A percentile compares a stretch with the other conserved stretches of the same genome.
Conservation (phyloP, 441 rosid genomes). For the Corymbia calophylla region DNA sequence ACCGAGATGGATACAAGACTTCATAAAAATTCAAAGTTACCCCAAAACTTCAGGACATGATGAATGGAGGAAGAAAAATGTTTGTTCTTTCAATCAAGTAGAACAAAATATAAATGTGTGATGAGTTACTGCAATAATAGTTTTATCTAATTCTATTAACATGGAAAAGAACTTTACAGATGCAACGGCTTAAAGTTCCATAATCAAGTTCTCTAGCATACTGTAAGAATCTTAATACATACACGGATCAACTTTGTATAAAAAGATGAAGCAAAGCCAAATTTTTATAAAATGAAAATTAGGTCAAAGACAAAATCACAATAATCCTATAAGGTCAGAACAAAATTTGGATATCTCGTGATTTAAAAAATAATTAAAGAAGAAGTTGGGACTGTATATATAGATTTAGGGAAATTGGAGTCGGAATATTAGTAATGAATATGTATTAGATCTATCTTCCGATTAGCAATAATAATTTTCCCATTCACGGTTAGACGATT, state of each 20-base stretch:
- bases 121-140: not conserved
- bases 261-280: fast-evolving
- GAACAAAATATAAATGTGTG: not conserved
- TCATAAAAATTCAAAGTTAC: not conserved
- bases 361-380: no score
- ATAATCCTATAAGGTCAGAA: fast-evolving
- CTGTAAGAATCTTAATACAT: not conserved
- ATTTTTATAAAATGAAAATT: not conserved
- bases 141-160: not conserved
- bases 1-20: not conserved
- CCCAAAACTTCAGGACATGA: not conserved
- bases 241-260: fast-evolving
- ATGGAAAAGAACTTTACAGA: not conserved
- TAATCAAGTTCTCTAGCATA: not conserved
- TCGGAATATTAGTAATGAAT: not conserved
- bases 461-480: fast-evolving
- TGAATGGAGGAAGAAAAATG: not conserved
- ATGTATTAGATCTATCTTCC: not conserved
- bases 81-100: not conserved
- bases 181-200: fast-evolving
- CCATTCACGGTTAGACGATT: fast-evolving
- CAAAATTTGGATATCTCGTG: not conserved
- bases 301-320: not conserved
- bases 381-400: no score
- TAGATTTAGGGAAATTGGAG: not conserved